Conservation (phyloP, 2,329 filamentous ascomycete species). For the Ascomycota sp. region DNA sequence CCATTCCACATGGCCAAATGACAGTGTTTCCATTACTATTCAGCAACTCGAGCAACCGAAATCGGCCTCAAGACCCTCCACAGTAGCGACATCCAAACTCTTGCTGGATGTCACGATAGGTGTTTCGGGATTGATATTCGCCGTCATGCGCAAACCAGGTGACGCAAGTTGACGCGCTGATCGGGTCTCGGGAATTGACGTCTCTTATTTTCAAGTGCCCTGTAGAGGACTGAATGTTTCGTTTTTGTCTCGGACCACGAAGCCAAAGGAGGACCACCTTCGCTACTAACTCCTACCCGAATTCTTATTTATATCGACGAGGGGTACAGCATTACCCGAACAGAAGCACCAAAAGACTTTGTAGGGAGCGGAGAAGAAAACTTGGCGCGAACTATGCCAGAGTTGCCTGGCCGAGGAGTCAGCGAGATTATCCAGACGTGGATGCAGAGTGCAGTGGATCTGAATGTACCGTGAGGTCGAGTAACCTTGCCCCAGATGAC, state of each 20-base stretch:
- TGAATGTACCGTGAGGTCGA: slow-evolving; percentile 66
- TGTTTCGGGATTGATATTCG: background rate
- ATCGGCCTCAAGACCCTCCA: too few relatives aligned
- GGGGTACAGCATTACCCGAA: slow-evolving; percentile 95
- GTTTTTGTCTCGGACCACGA: slow-evolving; percentile 38
- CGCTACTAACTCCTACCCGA: slow-evolving; percentile 40
- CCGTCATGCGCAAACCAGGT: background rate
- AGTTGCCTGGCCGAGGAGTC: slow-evolving; percentile 50
- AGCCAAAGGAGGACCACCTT: slow-evolving; percentile 40
- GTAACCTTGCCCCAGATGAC: slow-evolving; percentile 99
- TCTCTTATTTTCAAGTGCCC: slow-evolving; percentile 34
- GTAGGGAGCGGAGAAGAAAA: slow-evolving; percentile 92
- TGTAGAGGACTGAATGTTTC: slow-evolving; percentile 30
- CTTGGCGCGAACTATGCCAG: slow-evolving; percentile 91
- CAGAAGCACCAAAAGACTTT: slow-evolving; percentile 88
- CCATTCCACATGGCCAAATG: too few relatives aligned
- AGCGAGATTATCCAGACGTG: background rate
- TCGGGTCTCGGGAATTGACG: slow-evolving; percentile 17
- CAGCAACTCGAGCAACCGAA: too few relatives aligned
- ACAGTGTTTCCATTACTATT: too few relatives aligned
- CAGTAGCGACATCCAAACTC: too few relatives aligned
- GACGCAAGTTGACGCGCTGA: slow-evolving; percentile 4
- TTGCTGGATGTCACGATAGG: background rate
- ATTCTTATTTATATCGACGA: slow-evolving; percentile 70
- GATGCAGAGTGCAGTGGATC: background rate